These are phyloP conservation scores for Conticribra weissflogii DNA, from an alignment of 108 stramenopile species.

Conservation along the genomic window DNA sequence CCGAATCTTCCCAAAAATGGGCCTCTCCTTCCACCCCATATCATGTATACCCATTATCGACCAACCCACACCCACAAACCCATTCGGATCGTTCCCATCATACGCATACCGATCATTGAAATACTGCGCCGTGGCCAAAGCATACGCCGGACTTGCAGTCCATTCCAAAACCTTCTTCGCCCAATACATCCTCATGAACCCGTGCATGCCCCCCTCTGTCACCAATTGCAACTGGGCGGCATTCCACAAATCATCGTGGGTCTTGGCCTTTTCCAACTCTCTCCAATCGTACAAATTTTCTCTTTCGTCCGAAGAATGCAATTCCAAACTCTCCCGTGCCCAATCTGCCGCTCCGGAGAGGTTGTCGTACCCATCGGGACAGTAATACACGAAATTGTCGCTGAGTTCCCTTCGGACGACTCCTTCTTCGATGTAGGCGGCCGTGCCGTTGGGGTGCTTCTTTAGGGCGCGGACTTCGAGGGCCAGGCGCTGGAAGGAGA, in stretches of 20 bases:
- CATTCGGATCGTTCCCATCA: slow-evolving; percentile 98
- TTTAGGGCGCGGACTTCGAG: slow-evolving; percentile 71
- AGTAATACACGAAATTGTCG: slow-evolving; percentile 97
- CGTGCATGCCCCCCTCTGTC: slow-evolving; percentile 95
- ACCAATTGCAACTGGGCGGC: slow-evolving; percentile 96
- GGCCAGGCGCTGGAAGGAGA: slow-evolving; percentile 85
- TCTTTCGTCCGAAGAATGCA: slow-evolving; percentile 87
- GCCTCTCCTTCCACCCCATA: slow-evolving; percentile 90
- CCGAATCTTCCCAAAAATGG: slow-evolving; percentile 96
- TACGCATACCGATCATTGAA: slow-evolving; percentile 97
- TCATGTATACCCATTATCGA: slow-evolving; percentile 97
- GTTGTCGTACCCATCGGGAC: slow-evolving; percentile 87
- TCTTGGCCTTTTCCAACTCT: slow-evolving; percentile 84
- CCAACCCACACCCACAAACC: slow-evolving; percentile 98
- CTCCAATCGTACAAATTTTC: slow-evolving; percentile 83
- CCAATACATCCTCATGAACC: slow-evolving; percentile 99
- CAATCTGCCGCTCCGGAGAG: slow-evolving; percentile 88
- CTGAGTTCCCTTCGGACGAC: slow-evolving; percentile 94
- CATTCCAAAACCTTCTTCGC: slow-evolving; percentile 99
- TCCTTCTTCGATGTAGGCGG: slow-evolving; percentile 94
- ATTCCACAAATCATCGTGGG: slow-evolving; percentile 99
- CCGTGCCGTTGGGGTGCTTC: slow-evolving; percentile 75
- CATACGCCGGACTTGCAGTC: slow-evolving; percentile 87
- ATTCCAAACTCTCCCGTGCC: slow-evolving; percentile 90
- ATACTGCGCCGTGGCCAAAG: slow-evolving; percentile 85